Evolutionary conservation across 2,329 filamentous ascomycete genomes (phyloP), one percentile per base, ranked within the genome.

Genomic region (Penicillium sp.): DNA sequence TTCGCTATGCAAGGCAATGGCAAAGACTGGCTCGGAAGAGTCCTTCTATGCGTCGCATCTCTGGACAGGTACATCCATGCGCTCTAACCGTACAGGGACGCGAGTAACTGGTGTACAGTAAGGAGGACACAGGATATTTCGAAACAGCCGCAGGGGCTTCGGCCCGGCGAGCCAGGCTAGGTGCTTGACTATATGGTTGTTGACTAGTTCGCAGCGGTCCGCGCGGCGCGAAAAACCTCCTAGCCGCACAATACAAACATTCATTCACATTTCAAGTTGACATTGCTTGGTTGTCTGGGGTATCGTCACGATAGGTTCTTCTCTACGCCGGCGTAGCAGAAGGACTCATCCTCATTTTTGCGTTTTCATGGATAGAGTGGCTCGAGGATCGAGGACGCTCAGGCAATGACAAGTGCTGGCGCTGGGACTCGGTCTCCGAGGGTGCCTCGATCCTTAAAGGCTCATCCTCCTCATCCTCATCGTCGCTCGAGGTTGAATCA

Each of bases 401-500:
- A 3, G 67, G 62, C 39, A 66, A 50, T 29, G 59, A 43, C n/a
- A 45, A 42, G n/a, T 61, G 25, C 16, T 51, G 33, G 29, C 50
- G 53, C 43, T 59, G 51, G 29, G 47, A 39, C 19, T 59, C 55
- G 33, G 66, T 62, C 23, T 31, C 23, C 21, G 59, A 55, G 2
- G 73, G 63, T 14, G 69, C 66, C 59, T 77, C 74, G 31, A 75
- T 71, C 23, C 70, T 63, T 29, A 63, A 67, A 3, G 57, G 59
- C 47, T 67, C 65, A 23, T 72, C 67, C 3, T 69, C 68, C n/a
- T 73, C 71, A 19, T 72, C 70, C 37, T 78, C 74, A 16, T 75
- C 74, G 21, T 74, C 72, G 47, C 70, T 75, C 3, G 73, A 75
- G 6, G 67, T 66, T 29, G 70, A 70, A 19, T 68, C 67, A 11